Percentiles rank a stretch among this genome's conserved stretches.
phyloP scores from a whole-genome alignment of 257 asterid genomes.

The Ehretia macrophylla region DNA sequence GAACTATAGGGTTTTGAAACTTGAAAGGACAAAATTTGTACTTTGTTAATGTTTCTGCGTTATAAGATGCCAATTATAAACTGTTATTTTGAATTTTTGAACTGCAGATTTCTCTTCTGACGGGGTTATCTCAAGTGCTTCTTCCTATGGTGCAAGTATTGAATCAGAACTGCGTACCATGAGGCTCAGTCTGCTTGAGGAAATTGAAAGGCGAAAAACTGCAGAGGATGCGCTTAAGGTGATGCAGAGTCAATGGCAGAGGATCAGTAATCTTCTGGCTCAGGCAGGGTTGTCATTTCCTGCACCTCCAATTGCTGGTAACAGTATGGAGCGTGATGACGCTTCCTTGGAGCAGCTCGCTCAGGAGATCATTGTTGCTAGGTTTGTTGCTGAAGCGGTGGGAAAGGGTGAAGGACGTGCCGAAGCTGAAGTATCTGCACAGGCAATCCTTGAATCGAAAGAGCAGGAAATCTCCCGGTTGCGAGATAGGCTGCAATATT shows the following conservation, averaged over 20 bases:
- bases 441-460: conserved; percentile 49
- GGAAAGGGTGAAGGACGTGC: conserved; percentile 67
- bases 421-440: conserved; percentile 68
- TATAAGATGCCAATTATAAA: background rate
- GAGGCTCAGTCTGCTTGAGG: conserved; percentile 53
- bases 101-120: conserved; percentile 62
- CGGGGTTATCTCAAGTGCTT: conserved; percentile 39
- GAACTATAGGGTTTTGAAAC: too few species aligned
- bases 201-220: conserved; percentile 52
- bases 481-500: conserved; percentile 71
- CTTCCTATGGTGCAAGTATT: conserved; percentile 21
- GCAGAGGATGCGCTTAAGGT: conserved; percentile 54
- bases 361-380: conserved; percentile 55
- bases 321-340: conserved; percentile 28
- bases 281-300: conserved; percentile 68
- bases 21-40: too few species aligned
- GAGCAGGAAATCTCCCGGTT: conserved; percentile 72
- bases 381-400: conserved; percentile 66
- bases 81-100: background rate
- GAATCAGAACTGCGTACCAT: conserved; percentile 41
- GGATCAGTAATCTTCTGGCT: conserved; percentile 44
- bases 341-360: conserved; percentile 37
- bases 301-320: conserved; percentile 37
- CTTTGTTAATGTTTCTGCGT: background rate
- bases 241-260: conserved; percentile 71